A percentile compares a stretch with the other conserved stretches of the same genome.
These are phyloP conservation scores for Penicillium expansum DNA, from an alignment of 2,329 filamentous ascomycete species.

Conservation along the genomic window DNA sequence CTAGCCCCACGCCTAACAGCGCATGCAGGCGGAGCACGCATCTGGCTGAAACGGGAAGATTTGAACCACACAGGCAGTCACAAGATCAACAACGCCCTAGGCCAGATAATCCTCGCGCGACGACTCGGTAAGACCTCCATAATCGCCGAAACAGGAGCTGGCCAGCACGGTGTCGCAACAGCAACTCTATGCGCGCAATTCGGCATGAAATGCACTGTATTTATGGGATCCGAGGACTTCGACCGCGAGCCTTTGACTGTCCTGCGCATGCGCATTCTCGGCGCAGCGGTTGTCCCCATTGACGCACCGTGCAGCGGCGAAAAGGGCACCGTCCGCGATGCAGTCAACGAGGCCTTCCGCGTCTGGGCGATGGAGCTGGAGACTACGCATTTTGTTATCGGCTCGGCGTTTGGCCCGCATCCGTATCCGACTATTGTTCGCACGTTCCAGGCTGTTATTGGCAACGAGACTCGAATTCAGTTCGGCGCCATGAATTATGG, in stretches of 20 bases:
- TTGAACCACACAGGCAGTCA: conserved; percentile 95
- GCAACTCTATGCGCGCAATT: conserved; percentile 97
- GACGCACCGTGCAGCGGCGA: conserved; percentile 45
- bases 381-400: conserved; percentile 94
- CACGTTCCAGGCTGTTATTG: conserved; percentile 80
- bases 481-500: conserved; percentile 66
- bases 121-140: conserved; percentile 91
- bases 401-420: conserved; percentile 90
- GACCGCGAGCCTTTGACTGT: conserved; percentile 90
- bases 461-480: conserved; percentile 84
- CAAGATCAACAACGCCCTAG: conserved; percentile 98
- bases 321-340: conserved; percentile 77
- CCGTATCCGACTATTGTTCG: conserved; percentile 92
- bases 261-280: conserved; percentile 91
- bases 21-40: conserved; percentile 82
- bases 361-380: conserved; percentile 86
- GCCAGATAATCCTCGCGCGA: conserved; percentile 83
- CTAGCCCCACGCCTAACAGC: conserved; percentile 80
- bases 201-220: conserved; percentile 93
- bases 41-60: conserved; percentile 96
- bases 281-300: conserved; percentile 83
- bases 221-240: conserved; percentile 96
- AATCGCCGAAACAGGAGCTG: conserved; percentile 93
- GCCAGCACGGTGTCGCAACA: conserved; percentile 93
- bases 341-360: conserved; percentile 89